Conservation (phyloP, 163 green algal species). For the Prototheca wickerhamii region DNA sequence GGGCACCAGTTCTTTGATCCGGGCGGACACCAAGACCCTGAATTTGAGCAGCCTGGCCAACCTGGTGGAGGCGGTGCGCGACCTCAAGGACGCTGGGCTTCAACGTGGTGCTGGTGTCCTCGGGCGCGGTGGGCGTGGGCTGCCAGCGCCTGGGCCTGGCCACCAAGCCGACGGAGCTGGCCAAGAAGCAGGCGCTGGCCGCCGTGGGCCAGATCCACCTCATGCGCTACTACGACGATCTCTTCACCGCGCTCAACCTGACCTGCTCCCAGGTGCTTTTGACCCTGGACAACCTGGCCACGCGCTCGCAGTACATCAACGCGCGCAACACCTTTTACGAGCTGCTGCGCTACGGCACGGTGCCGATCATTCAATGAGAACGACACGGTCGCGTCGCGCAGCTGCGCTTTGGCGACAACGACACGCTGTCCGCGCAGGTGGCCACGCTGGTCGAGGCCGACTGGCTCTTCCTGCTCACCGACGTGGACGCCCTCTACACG, state of each 20-base stretch:
- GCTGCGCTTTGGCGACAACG: slow-evolving; percentile 92
- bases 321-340: slow-evolving; percentile 83
- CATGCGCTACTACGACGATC: slow-evolving; percentile 88
- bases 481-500: slow-evolving; percentile 89
- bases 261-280: slow-evolving; percentile 85
- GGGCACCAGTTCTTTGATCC: slow-evolving; percentile 77
- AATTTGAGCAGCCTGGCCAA: slow-evolving; percentile 70
- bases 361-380: slow-evolving; percentile 96
- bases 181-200: slow-evolving; percentile 79
- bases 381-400: slow-evolving; percentile 93
- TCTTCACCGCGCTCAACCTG: slow-evolving; percentile 70
- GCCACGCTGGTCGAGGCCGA: slow-evolving; percentile 77
- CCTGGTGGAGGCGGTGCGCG: slow-evolving; percentile 68
- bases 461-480: slow-evolving; percentile 89
- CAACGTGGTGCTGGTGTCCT: slow-evolving; percentile 78
- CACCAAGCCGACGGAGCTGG: slow-evolving; percentile 47
- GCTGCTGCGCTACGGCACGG: slow-evolving; percentile 64
- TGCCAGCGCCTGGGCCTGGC: slow-evolving; percentile 65
- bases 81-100: slow-evolving; percentile 56
- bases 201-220: slow-evolving; percentile 82
- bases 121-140: slow-evolving; percentile 79
- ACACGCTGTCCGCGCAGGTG: slow-evolving; percentile 88
- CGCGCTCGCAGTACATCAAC: slow-evolving; percentile 78
- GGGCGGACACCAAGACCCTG: slow-evolving; percentile 55
- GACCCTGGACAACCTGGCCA: slow-evolving; percentile 83